Base-by-base conservation (phyloP, 495 filamentous ascomycete genomes). In the Penicillium coffeae region DNA sequence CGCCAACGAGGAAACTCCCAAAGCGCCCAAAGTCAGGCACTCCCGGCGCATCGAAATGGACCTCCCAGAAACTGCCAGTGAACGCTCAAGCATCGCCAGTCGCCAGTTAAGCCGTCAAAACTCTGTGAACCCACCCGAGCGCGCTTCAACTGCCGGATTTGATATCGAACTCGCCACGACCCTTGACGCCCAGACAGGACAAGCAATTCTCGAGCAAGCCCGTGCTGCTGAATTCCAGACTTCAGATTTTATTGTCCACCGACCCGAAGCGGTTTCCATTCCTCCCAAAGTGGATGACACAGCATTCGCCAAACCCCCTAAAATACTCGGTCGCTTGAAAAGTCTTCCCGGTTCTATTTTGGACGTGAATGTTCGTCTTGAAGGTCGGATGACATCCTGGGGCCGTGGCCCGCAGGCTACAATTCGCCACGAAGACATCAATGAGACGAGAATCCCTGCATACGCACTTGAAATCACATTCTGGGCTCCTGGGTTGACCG, bases 391-490 rank as follows among this genome's bases (percentile, higher is more conserved):
- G 64, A 81, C 83, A 0, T 84, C 82, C 2, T 96, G 86, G 83
- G 91, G 91, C 25, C 83, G 91, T 13, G 76, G 79, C 0, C 62
- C 56, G 0, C 59, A 65, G 14, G 87, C 85, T 43, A 87, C 81
- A 12, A 63, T 84, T 43, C 65, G 80, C 21, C 84, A 89, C 55
- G 62, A 78, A 1, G 68, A 79, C 21, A 63, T 57, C 21, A 58
- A 64, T 42, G 86, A 95, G 50, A 77, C 69, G 3, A 84, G 81
- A 16, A 81, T 96, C 22, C 88, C 90, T 4, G 90, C 90, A 56
- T 81, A 82, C 45, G 90, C 85, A n/a, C 78, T 94, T 54, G 83
- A 85, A 52, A 75, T 96, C 43, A 73, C 84, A 13, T 82, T 90
- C 54, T 89, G 83, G 78, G 80, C 79, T 19, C 75, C 78, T 0